Evolutionary conservation across 2,329 filamentous ascomycete genomes (phyloP).

Genomic region (Sclerotinia subarctica): DNA sequence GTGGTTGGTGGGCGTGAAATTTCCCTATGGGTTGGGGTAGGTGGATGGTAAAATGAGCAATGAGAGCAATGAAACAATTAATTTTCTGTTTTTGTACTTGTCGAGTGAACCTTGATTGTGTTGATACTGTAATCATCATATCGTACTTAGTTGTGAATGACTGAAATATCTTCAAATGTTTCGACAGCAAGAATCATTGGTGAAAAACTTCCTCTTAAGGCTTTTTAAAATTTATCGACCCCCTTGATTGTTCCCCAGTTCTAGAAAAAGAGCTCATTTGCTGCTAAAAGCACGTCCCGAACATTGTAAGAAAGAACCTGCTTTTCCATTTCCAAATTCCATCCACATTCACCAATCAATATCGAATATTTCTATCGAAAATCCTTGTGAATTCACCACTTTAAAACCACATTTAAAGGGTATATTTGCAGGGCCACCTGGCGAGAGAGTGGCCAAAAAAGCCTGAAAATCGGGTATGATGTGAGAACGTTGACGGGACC

Average conservation of each 20-base stretch:
- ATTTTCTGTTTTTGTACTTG: neutral
- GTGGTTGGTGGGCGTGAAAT: neutral
- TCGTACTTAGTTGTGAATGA: neutral
- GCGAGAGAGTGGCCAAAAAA: neutral
- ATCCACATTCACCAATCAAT: conserved; percentile 12
- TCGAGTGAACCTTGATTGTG: neutral
- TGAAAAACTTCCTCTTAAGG: neutral
- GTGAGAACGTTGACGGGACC: neutral
- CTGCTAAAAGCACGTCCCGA: neutral
- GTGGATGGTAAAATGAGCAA: neutral
- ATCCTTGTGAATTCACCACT: conserved; percentile 2
- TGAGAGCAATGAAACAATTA: neutral
- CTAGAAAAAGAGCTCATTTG: neutral
- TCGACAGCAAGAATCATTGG: neutral
- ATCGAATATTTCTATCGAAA: conserved; percentile 8
- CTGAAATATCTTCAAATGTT: neutral
- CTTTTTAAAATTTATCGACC: neutral
- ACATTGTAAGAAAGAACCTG: neutral
- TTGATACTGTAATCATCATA: neutral
- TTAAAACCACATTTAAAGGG: conserved; percentile 1
- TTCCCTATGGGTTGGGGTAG: neutral
- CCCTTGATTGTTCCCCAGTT: neutral
- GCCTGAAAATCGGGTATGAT: conserved; percentile 7
- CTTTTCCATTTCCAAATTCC: neutral
- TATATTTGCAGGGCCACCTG: neutral